These are phyloP conservation scores for Gardenia jasminoides DNA, from an alignment of 257 asterid genomes.

Conservation along the genomic window DNA sequence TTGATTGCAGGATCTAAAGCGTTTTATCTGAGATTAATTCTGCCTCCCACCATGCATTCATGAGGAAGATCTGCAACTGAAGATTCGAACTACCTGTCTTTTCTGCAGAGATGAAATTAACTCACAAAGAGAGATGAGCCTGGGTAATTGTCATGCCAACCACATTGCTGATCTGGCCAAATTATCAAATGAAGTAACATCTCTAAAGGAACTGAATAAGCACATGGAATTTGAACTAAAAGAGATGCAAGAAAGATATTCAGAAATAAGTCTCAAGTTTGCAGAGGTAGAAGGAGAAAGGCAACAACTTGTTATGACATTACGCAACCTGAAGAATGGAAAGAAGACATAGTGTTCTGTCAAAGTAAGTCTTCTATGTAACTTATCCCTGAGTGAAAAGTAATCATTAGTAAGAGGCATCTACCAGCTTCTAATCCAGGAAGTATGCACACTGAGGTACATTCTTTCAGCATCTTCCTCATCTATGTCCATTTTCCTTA, in stretches of 20 bases:
- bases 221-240: conserved; percentile 71
- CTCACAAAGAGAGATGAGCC: conserved; percentile 24
- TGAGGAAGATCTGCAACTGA: background rate
- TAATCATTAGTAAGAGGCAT: conserved; percentile 10
- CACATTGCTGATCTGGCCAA: conserved; percentile 40
- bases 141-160: conserved; percentile 29
- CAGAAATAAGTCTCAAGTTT: conserved; percentile 92
- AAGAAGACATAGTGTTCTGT: conserved; percentile 22
- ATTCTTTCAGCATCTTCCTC: background rate
- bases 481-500: conserved; percentile 2
- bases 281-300: conserved; percentile 99
- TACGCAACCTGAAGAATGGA: conserved; percentile 61
- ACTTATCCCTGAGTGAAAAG: conserved; percentile 4
- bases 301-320: conserved; percentile 89
- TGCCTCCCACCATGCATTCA: background rate
- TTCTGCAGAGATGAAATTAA: conserved; percentile 31
- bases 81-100: background rate
- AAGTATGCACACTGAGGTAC: background rate
- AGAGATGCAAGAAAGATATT: conserved; percentile 86
- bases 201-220: conserved; percentile 64
- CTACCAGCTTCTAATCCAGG: background rate
- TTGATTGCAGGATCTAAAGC: background rate
- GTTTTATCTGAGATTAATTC: background rate
- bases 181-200: conserved; percentile 52
- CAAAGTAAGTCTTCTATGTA: conserved; percentile 5